Percentiles rank a stretch among this genome's conserved stretches.
These are phyloP conservation scores for Blastomyces parvus DNA, from an alignment of 2,329 filamentous ascomycete genomes.

Conservation along the genomic window DNA sequence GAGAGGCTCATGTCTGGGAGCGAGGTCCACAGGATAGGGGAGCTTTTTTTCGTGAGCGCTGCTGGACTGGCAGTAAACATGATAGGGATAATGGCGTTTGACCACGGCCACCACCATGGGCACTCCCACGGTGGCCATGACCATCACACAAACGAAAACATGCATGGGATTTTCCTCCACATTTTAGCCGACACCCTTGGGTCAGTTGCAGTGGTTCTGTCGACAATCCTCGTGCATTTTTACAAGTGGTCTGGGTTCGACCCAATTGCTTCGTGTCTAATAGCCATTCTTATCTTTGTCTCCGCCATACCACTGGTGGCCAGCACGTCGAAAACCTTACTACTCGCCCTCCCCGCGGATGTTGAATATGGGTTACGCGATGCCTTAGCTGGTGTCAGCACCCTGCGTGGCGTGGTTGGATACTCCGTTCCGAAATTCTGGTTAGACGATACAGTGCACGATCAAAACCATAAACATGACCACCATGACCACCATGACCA, in stretches of 20 bases:
- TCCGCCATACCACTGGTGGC: slow-evolving; percentile 81
- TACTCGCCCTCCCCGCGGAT: slow-evolving; percentile 75
- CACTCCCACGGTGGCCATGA: slow-evolving; percentile 40
- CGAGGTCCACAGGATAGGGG: slow-evolving; percentile 71
- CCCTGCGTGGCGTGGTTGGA: slow-evolving; percentile 71
- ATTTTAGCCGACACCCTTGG: slow-evolving; percentile 91
- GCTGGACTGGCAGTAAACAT: slow-evolving; percentile 83
- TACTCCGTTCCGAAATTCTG: slow-evolving; percentile 88
- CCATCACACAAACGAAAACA: slow-evolving; percentile 86
- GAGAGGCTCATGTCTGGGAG: slow-evolving; percentile 77
- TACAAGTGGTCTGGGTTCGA: slow-evolving; percentile 92
- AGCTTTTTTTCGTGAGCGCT: slow-evolving; percentile 80
- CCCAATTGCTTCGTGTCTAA: slow-evolving; percentile 84
- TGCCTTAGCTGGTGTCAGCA: slow-evolving; percentile 70
- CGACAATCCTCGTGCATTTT: slow-evolving; percentile 76
- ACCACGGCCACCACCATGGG: slow-evolving; percentile 52
- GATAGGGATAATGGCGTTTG: slow-evolving; percentile 80
- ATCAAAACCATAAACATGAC: slow-evolving; percentile 25
- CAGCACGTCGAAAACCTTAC: slow-evolving; percentile 69
- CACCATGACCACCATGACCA: slow-evolving; percentile 25
- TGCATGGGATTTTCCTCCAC: slow-evolving; percentile 95
- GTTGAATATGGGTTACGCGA: slow-evolving; percentile 83
- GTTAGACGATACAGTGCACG: slow-evolving; percentile 58
- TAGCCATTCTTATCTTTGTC: slow-evolving; percentile 85
- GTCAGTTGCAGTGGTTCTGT: slow-evolving; percentile 87